Base-by-base conservation (phyloP, 2,329 filamentous ascomycete genomes). In the Diaporthe nobilis region DNA sequence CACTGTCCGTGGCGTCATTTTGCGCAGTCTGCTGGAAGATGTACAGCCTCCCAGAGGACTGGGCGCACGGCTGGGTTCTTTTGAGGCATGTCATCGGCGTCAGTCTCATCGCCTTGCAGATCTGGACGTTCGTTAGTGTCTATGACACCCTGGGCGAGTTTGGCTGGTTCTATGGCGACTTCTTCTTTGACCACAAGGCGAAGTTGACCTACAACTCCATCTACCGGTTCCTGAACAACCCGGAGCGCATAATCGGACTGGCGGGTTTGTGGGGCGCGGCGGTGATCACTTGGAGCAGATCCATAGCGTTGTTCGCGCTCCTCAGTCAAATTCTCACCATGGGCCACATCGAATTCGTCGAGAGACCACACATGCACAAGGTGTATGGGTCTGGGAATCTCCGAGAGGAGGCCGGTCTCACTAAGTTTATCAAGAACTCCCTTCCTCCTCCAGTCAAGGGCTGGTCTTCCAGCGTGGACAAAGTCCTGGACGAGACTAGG, bases 81-180 rank as follows among this genome's bases (percentile, higher is more conserved):
- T 89, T 99, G 76, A 94, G 95, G 82, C 97, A 98, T 81, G 94
- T 98, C 37, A 82, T 98, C 47, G 97, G 97, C 58, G 88, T 90
- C 68, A 91, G 94, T 71, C 87, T 98, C 78, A 92, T 98, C 76
- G 92, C 94, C 15, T 89, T 99, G 70, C 97, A 99, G 81, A 85
- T 97, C 25, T 99, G 97, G 97, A 98, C 96, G 1, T 93, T 95
- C 2, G 88, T 94, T 78, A 98, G 95, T 83, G 96, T 98, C 79
- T 98, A 98, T 83, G 95, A 98, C 70, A 97, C 95, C 2, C 91
- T 99, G 0, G 97, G 97, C 74, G 97, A 99, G 82, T 99, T 98
- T 81, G 97, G 97, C 80, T 99, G 96, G 96, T 98, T 98, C 88
- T 98, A 96, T 82, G 97, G 97, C 25, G 97, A 99, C 83, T 99